Evolutionary conservation across 495 filamentous ascomycete genomes (phyloP), one percentile per base, ranked within the genome.

Genomic region (Xylaria telfairii): DNA sequence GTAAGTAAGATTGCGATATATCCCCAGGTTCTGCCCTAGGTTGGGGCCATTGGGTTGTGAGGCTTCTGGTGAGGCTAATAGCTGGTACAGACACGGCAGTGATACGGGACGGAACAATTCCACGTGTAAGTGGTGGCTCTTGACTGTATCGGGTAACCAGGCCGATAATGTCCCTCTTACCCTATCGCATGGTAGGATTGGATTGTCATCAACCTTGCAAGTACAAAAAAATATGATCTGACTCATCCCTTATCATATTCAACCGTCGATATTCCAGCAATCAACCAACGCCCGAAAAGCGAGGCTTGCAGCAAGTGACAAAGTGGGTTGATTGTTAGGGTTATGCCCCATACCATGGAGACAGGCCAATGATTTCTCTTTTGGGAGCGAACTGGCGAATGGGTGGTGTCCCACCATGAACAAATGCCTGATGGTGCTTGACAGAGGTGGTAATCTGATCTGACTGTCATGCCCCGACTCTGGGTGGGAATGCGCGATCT

Each of bases 211-310:
- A 32, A 28, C 47, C 47, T 41, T 53, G 46, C 12, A 54, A 6
- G n/a, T n/a, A n/a, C n/a, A n/a, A 15, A 41, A 4, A 28, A 49
- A 53, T 54, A 65, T 65, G 42, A 65, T 65, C 62, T 65, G 62
- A 65, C 44, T 51, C 28, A 51, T 34, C 10, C 13, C 62, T 15
- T 30, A 54, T 54, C 26, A 13, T 54, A 54, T 54, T 30, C 12
- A 13, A 15, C 24, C 51, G 1, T 37, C 3, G 4, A 37, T 47
- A n/a, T 47, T 47, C 8, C 44, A 47, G 19, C 44, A 47, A 47
- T 6, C 17, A 47, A 47, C 30, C 17, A 47, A 47, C 30, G 49
- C 51, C 12, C 26, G n/a, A n/a, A 51, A 13, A 54, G 26, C 26
- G 51, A 54, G 51, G 51, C 51, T 54, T 28, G 62, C 62, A 42